phyloP scores from a whole-genome alignment of 768 basidiomycete species.

The Cystobasidium tubakii region DNA sequence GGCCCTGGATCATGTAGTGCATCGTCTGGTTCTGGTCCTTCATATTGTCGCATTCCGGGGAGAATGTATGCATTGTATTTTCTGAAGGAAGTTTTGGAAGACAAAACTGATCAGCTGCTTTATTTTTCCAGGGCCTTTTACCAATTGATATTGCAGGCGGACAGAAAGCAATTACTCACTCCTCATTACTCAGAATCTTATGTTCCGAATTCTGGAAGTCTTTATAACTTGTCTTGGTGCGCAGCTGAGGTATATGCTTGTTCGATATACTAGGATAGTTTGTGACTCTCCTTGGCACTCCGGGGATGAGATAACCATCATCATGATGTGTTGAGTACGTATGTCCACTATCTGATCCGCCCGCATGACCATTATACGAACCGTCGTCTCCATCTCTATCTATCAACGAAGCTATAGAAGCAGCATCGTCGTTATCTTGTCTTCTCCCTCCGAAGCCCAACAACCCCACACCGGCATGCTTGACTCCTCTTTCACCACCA shows the following conservation, averaged over 20 bases:
- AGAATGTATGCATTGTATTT: conserved; percentile 30
- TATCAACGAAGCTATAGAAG: conserved; percentile 2
- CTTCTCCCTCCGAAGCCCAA: neutral
- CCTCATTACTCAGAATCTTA: conserved; percentile 26
- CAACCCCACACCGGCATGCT: neutral
- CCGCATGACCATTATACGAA: conserved; percentile 1
- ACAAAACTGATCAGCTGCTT: no score
- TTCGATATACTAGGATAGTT: neutral
- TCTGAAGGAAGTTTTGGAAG: no score
- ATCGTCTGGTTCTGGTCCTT: conserved; percentile 36
- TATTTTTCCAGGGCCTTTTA: no score
- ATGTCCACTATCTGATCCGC: conserved; percentile 10
- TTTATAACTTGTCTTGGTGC: conserved; percentile 22
- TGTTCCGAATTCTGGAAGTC: conserved; percentile 16
- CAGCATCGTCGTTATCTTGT: conserved; percentile 2
- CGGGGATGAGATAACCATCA: conserved; percentile 9
- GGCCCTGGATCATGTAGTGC: conserved; percentile 34
- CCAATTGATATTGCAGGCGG: neutral
- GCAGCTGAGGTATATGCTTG: conserved; percentile 1
- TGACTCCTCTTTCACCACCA: neutral
- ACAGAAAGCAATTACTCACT: neutral
- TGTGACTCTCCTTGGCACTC: neutral
- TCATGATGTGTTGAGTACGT: conserved; percentile 1
- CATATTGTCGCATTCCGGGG: conserved; percentile 13
- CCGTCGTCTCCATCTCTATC: neutral